These are phyloP conservation scores for Crassisporium funariophilum DNA, from an alignment of 768 basidiomycete species.

Conservation along the genomic window DNA sequence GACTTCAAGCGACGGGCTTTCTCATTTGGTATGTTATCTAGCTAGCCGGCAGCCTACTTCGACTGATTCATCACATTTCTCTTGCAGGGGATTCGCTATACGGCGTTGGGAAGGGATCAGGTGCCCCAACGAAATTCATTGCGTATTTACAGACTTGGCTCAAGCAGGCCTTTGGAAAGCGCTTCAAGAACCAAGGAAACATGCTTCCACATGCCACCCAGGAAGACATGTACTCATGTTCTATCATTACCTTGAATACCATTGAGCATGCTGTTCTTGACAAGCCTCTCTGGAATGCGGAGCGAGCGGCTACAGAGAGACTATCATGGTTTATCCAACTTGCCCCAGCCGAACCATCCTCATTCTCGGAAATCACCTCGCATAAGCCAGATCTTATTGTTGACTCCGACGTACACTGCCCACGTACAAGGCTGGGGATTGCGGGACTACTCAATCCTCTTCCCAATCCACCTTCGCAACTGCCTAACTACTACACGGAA, in stretches of 20 bases:
- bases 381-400: too few species aligned
- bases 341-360: neutral
- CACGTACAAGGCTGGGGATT: neutral
- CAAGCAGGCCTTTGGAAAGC: neutral
- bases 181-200: constrained; percentile 6
- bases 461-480: neutral
- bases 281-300: constrained; percentile 3
- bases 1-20: constrained; percentile 1
- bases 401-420: neutral
- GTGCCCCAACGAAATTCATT: constrained; percentile 3
- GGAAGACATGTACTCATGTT: constrained; percentile 20
- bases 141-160: constrained; percentile 2
- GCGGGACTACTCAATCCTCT: neutral
- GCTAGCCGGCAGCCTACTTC: neutral
- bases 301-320: neutral
- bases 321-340: constrained; percentile 11
- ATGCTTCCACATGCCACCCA: constrained; percentile 14
- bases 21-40: constrained; percentile 4
- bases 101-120: neutral
- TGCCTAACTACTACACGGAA: neutral
- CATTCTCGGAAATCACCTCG: too few species aligned
- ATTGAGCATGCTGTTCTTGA: constrained; percentile 17
- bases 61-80: neutral
- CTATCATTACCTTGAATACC: constrained; percentile 17
- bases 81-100: constrained; percentile 7